Evolutionary conservation across 1,139 yeast species (phyloP), one percentile per base, ranked within the genome.

Genomic region (Spathaspora sp.): DNA sequence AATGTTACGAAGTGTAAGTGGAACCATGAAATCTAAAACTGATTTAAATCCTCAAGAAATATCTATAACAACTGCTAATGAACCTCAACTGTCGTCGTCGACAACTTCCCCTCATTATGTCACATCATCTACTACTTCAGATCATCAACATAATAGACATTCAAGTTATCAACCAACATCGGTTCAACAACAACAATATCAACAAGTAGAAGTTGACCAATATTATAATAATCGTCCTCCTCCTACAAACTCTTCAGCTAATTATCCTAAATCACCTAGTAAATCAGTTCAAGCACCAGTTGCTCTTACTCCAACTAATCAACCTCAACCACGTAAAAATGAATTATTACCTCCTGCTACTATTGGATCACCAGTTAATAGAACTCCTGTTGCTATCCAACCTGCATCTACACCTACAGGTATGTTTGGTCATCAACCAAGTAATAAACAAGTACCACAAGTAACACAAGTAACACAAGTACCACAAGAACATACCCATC

Each of bases 1-100:
- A 56, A 86, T 86, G 93, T 68, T 86, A 56, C 73, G 89, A 51
- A 81, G 80, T 54, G 76, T 75, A 10, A 72, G 74, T 52, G 72
- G 74, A 36, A 63, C 70, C 41, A 52, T 68, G 48, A 66, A 62
- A 44, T 41, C 55, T 15, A 45, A 44, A 39, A 34, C 52, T 10
- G 56, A 52, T 13, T 33, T 51, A 26, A 33, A 31, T 31, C n/a
- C 38, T 24, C 45, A 38, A 13, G 33, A 16, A 16, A 34, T n/a
- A 13, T 8, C 34, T n/a, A 3, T 29, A 8, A 11, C 24, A 5
- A 33, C 20, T 15, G 17, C 37, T 15, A 33, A 18, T 17, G 24
- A 34, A 5, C 2, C 38, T 18, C 34, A 29, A 6, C 16, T 29
- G 34, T 29, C 34, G 8, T 6, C 16, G 34, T 29, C 34, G 8